phyloP scores from a whole-genome alignment of 1,284 basidiomycete genomes.

The Phellopilus nigrolimitatus region DNA sequence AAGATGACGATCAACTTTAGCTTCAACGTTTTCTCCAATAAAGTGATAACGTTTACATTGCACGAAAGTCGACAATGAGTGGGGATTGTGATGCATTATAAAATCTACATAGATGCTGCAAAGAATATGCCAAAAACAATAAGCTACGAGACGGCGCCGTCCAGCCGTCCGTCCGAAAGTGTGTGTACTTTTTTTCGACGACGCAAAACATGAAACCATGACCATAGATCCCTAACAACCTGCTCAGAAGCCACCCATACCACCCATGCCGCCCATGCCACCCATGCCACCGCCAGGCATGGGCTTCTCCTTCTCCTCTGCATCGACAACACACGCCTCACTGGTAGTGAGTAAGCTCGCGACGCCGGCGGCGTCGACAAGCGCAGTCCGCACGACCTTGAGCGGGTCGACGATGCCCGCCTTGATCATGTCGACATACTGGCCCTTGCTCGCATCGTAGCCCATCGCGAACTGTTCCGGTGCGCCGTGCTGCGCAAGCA shows the following conservation, averaged over 20 bases:
- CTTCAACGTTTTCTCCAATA: too few species aligned
- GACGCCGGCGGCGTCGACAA: constrained; percentile 87
- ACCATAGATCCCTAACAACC: background rate
- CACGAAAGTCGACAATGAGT: too few species aligned
- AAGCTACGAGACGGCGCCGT: background rate
- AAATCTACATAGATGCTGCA: background rate
- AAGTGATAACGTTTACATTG: too few species aligned
- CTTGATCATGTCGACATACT: constrained; percentile 94
- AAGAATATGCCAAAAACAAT: background rate
- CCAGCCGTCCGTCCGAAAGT: background rate
- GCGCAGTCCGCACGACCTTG: constrained; percentile 88
- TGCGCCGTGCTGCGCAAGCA: constrained; percentile 64
- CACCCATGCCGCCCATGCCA: constrained; percentile 62
- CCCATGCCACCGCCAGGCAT: constrained; percentile 44
- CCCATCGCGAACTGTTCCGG: constrained; percentile 78
- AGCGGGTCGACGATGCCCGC: constrained; percentile 92
- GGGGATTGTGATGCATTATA: background rate
- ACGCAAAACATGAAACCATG: background rate
- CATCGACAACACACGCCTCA: constrained; percentile 91
- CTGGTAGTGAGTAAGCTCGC: constrained; percentile 90
- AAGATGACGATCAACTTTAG: too few species aligned
- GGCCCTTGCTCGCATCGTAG: constrained; percentile 88
- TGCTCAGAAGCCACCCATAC: constrained; percentile 39
- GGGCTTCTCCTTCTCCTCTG: constrained; percentile 77
- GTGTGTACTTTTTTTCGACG: background rate